Conservation (phyloP, 305 asterid genomes). For the Fraxinus velutina region DNA sequence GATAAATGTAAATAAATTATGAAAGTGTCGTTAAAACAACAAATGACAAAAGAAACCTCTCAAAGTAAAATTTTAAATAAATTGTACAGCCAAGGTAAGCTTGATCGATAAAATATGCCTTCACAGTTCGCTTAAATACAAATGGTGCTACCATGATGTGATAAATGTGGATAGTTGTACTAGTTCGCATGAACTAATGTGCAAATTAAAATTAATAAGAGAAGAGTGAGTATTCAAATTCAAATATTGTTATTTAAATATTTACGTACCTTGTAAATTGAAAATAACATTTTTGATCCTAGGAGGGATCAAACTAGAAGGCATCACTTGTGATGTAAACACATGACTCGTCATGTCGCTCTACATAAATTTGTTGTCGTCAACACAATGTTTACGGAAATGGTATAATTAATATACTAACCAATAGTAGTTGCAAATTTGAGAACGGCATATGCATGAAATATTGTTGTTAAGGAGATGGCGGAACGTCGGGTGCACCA, state of each 20-base stretch:
- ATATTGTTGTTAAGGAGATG: not conserved
- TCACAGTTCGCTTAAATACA: not conserved
- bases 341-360: not conserved
- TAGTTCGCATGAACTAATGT: not conserved
- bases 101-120: too few relatives aligned
- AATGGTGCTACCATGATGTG: not conserved
- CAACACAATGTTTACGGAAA: not conserved
- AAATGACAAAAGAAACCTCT: not conserved
- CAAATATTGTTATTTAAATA: too few relatives aligned
- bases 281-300: too few relatives aligned
- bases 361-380: not conserved
- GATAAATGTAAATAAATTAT: not conserved
- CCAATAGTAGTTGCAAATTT: too few relatives aligned
- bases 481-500: not conserved
- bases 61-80: not conserved
- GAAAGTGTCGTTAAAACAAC: not conserved
- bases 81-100: conserved; percentile 22
- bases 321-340: not conserved
- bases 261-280: too few relatives aligned
- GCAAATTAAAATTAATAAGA: not conserved
- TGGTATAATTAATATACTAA: too few relatives aligned
- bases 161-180: not conserved
- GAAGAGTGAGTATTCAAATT: too few relatives aligned
- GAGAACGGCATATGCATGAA: not conserved
- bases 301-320: too few relatives aligned